Evolutionary conservation across 2,329 filamentous ascomycete species (phyloP), one percentile per base, ranked within the genome.

Genomic region (Aspergillus eucalypticola): DNA sequence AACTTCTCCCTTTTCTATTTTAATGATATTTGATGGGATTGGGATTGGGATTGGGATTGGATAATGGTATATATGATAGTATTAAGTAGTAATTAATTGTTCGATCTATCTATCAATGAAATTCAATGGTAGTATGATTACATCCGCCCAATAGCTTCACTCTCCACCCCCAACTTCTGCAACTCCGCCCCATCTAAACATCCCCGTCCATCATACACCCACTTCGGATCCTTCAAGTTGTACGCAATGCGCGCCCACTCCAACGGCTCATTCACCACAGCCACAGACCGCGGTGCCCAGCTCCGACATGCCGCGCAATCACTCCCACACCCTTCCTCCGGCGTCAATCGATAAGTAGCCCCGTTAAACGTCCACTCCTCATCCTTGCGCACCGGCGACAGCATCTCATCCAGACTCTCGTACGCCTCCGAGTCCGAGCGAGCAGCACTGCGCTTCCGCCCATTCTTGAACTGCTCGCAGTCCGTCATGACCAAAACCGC

Each of bases 401-500:
- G 15, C 46, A 50, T 50, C 46, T 50, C 46, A 11, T 50, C 46
- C 8, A 50, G 46, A 29, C 46, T 50, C 46, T 50, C 46, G 7
- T 13, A 50, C 46, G 10, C 25, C 8, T 50, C 46, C 2, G 25
- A 29, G 25, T 50, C 46, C 5, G 46, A 17, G 15, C 46, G 25
- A 3, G 46, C 17, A 29, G 15, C 15, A 17, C 19, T 11, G 0
- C 38, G 41, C 17, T 32, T 25, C 5, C 38, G 17, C 1, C 50
- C 39, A 32, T 76, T 76, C 25, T 75, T 75, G 69, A 85, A 84
- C 58, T 84, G 81, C 55, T 83, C 81, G 72, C 81, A 84, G 19
- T 83, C 82, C 1, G 82, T 84, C 61, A 83, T 74, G 42, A 85
- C 77, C 25, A 84, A 73, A 5, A 83, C 73, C 0, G 81, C 83